Percentiles rank a stretch among this genome's conserved stretches.
Conservation (phyloP, 495 filamentous ascomycete species). For the Massariosphaeria phaeospora region DNA sequence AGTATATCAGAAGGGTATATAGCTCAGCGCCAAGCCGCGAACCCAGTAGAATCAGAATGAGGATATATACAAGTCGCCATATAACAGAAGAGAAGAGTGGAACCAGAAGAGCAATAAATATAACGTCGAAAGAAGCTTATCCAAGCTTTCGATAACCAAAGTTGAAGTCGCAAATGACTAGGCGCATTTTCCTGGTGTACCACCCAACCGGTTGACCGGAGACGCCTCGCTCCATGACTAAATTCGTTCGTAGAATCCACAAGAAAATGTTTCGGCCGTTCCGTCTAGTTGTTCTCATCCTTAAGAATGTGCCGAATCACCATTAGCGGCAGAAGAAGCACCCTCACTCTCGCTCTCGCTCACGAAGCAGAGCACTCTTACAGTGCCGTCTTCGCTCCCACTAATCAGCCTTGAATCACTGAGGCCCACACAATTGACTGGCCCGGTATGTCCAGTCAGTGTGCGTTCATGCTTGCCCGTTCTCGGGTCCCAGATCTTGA, state of each 20-base stretch:
- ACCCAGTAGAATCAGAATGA: neutral
- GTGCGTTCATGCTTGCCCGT: slow-evolving; percentile 88
- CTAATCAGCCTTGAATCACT: slow-evolving; percentile 83
- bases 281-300: too few relatives aligned
- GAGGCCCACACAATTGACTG: slow-evolving; percentile 87
- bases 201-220: too few relatives aligned
- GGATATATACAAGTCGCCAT: neutral
- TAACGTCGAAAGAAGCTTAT: too few relatives aligned
- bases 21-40: neutral
- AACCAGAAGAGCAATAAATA: too few relatives aligned
- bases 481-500: slow-evolving; percentile 93
- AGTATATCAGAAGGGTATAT: slow-evolving; percentile 2
- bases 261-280: too few relatives aligned
- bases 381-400: slow-evolving; percentile 87
- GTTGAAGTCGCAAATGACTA: too few relatives aligned
- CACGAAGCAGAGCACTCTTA: slow-evolving; percentile 53
- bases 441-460: slow-evolving; percentile 80
- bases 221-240: too few relatives aligned
- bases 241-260: too few relatives aligned
- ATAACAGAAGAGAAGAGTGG: too few relatives aligned
- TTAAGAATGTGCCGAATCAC: neutral
- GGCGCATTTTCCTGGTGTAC: too few relatives aligned
- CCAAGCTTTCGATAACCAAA: too few relatives aligned
- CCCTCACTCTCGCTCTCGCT: slow-evolving; percentile 10
- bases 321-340: neutral